Base-by-base conservation (phyloP, 2,329 filamentous ascomycete species). In the Zymoseptoria tritici region DNA sequence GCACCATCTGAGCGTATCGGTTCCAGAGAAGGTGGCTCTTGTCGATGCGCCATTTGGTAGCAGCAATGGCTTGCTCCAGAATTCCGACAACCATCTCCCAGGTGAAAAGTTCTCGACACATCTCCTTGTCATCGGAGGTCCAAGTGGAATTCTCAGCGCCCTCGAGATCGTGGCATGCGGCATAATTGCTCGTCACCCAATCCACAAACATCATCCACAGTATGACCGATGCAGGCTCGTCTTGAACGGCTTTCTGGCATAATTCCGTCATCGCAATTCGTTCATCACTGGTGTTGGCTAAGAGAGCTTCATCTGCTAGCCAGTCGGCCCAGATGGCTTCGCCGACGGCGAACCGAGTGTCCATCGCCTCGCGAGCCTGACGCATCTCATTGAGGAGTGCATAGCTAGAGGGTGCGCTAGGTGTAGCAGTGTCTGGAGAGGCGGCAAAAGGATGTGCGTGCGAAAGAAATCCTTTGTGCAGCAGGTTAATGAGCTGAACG, bases 11-110 rank as follows among this genome's bases (percentile, higher is more conserved):
- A 4, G 64, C 64, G 81, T 89, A 93, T 64, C 86, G 85, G 70
- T 92, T 84, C 90, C 90, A 95, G 9, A 94, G 81, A 59, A 85
- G 75, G 70, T 91, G 86, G 70, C 90, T 93, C 72, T 91, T 88
- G 70, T 83, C 83, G 60, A 94, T 78, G 62, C 89, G 87, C 74
- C 87, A 90, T 70, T 86, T 84, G 57, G 89, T 89, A 50, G 85
- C 83, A 62, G 86, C 81, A 66, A 89, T 85, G 42, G 84, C 90
- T 68, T 89, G 81, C 70, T 86, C 83, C 82, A 90, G 90, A 1
- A 90, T 80, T 57, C 84, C 82, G 57, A 90, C 76, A 52, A 89
- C 83, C 53, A 82, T 76, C 36, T 87, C 83, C 63, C 87, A 82
- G 6, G 84, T 84, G 73, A 94, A 93, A 49, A 90, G 76, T 64